These are phyloP conservation scores for Lolium rigidum DNA, from an alignment of 176 grass and related monocot genomes.

Conservation along the genomic window DNA sequence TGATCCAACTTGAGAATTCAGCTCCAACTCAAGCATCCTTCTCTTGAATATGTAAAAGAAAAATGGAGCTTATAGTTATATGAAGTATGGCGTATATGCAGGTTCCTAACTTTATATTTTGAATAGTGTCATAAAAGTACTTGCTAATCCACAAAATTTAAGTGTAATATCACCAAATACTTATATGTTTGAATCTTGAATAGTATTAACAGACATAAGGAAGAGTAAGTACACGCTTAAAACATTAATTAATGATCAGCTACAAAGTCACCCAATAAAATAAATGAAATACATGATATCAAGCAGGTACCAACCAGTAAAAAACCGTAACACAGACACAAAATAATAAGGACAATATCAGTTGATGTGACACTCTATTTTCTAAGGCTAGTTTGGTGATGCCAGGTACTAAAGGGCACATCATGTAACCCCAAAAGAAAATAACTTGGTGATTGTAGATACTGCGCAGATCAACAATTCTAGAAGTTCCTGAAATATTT, in stretches of 20 bases:
- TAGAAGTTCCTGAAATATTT: too few relatives aligned
- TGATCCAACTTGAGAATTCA: too few relatives aligned
- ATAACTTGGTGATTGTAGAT: too few relatives aligned
- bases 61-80: too few relatives aligned
- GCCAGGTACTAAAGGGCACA: not conserved
- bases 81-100: too few relatives aligned
- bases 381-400: not conserved
- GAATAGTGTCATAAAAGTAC: too few relatives aligned
- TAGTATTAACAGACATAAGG: not conserved
- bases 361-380: not conserved
- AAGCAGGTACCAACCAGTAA: not conserved
- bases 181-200: not conserved
- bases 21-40: too few relatives aligned
- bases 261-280: not conserved
- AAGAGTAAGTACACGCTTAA: not conserved
- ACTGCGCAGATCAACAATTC: too few relatives aligned
- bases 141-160: too few relatives aligned
- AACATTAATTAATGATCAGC: not conserved
- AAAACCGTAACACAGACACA: constrained; percentile 14
- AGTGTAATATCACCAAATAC: too few relatives aligned
- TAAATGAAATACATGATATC: not conserved
- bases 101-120: too few relatives aligned
- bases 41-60: too few relatives aligned
- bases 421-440: not conserved
- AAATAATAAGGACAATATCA: constrained; percentile 8